These are phyloP conservation scores for Aquilaria yunnanensis DNA, from an alignment of 345 rosid genomes.

Conservation along the genomic window DNA sequence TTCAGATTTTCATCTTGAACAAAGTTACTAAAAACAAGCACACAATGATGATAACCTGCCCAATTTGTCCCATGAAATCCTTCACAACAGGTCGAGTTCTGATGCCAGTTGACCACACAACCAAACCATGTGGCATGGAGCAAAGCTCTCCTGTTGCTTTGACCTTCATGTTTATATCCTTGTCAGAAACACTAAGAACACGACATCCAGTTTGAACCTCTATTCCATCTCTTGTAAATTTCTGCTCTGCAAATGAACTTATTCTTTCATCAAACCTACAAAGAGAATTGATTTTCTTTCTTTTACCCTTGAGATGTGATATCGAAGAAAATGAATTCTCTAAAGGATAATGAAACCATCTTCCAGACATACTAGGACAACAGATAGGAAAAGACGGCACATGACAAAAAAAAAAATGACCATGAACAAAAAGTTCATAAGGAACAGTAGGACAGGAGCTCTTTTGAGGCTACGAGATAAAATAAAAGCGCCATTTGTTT, in stretches of 20 bases:
- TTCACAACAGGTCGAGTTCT: slow-evolving; percentile 70
- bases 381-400: too few relatives aligned
- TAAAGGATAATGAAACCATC: not conserved
- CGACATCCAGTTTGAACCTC: slow-evolving; percentile 82
- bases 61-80: slow-evolving; percentile 88
- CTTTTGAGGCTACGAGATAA: too few relatives aligned
- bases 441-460: too few relatives aligned
- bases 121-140: slow-evolving; percentile 74
- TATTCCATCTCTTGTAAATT: slow-evolving; percentile 79
- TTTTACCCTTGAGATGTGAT: not conserved
- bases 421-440: too few relatives aligned
- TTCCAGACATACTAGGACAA: not conserved
- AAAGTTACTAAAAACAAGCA: not conserved
- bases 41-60: slow-evolving; percentile 46
- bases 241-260: slow-evolving; percentile 79
- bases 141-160: slow-evolving; percentile 56
- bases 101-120: slow-evolving; percentile 93
- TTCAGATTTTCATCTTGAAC: not conserved
- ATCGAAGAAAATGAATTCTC: too few relatives aligned
- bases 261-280: slow-evolving; percentile 88
- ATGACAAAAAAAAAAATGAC: too few relatives aligned
- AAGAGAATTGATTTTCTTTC: not conserved
- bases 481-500: too few relatives aligned
- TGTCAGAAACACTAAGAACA: slow-evolving; percentile 64
- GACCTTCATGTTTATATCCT: slow-evolving; percentile 60